Evolutionary conservation across 352 stramenopile genomes (phyloP).

Genomic region (Pythium pectinolyticum): DNA sequence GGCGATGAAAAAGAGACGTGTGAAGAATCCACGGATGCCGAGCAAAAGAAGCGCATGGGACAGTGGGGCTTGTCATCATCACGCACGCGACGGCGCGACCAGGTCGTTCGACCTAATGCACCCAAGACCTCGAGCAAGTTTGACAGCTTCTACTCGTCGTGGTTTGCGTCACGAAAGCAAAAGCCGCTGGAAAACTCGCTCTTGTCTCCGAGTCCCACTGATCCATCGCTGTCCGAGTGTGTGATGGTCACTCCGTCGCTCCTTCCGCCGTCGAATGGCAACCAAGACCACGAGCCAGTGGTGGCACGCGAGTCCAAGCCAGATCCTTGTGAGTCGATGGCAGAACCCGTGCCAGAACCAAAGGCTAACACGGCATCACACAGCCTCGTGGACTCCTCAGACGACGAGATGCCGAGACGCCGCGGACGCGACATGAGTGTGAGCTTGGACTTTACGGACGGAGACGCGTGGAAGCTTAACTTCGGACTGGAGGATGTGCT

Average conservation of each 20-base stretch:
- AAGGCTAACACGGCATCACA: background rate
- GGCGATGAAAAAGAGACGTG: conserved; percentile 23
- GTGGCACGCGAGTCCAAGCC: background rate
- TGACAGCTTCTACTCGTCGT: conserved; percentile 74
- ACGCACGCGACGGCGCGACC: conserved; percentile 39
- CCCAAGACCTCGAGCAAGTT: conserved; percentile 51
- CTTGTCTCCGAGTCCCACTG: background rate
- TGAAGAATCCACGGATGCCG: conserved; percentile 22
- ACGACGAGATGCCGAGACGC: conserved; percentile 37
- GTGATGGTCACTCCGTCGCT: conserved; percentile 17
- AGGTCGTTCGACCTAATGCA: conserved; percentile 43
- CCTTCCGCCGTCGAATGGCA: background rate
- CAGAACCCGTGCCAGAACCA: conserved; percentile 19
- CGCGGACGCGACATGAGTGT: conserved; percentile 57
- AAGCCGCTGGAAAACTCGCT: background rate
- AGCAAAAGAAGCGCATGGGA: conserved; percentile 62
- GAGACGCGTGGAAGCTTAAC: conserved; percentile 67
- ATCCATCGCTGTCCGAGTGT: conserved; percentile 1
- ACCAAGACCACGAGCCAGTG: background rate
- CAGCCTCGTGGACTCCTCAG: conserved; percentile 21
- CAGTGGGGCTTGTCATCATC: conserved; percentile 74
- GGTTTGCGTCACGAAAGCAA: conserved; percentile 67
- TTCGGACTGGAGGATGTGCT: conserved; percentile 73
- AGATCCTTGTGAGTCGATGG: background rate
- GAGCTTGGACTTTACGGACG: conserved; percentile 74